These are phyloP conservation scores for Ammopiptanthus mongolicus DNA, from an alignment of 306 rosid genomes.

Conservation along the genomic window DNA sequence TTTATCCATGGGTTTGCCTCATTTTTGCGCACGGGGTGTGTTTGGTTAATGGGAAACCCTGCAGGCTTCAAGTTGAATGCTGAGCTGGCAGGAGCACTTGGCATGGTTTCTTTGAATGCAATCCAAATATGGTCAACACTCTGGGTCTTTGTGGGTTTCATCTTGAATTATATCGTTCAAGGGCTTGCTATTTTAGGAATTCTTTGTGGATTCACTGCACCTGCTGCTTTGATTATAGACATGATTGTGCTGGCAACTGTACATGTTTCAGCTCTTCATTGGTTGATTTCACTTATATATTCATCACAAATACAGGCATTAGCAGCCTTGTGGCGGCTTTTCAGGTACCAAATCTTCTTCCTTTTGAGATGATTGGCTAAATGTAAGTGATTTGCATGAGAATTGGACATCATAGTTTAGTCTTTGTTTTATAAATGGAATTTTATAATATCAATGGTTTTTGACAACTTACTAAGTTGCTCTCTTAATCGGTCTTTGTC, in stretches of 20 bases:
- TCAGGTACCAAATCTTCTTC: conserved; percentile 52
- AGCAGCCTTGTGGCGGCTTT: conserved; percentile 94
- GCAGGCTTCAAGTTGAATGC: conserved; percentile 95
- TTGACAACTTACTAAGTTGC: conserved; percentile 6
- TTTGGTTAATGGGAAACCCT: conserved; percentile 96
- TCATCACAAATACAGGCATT: conserved; percentile 83
- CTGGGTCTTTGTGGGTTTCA: conserved; percentile 63
- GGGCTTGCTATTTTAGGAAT: conserved; percentile 74
- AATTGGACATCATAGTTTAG: neutral
- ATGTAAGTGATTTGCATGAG: conserved; percentile 12
- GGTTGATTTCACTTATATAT: conserved; percentile 81
- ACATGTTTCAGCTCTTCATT: conserved; percentile 75
- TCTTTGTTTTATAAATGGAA: neutral
- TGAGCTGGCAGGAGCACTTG: conserved; percentile 78
- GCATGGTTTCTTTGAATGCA: conserved; percentile 78
- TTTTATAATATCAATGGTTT: neutral
- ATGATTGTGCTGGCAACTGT: conserved; percentile 58
- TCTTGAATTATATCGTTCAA: conserved; percentile 49
- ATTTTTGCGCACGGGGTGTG: conserved; percentile 85
- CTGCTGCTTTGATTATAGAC: conserved; percentile 70
- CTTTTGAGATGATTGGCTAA: conserved; percentile 15
- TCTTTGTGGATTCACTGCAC: conserved; percentile 71
- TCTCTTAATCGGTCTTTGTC: neutral
- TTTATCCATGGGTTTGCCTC: conserved; percentile 59
- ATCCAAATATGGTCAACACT: conserved; percentile 94